Conservation (phyloP, 768 basidiomycete species). For the Erythrobasidium yunnanense region DNA sequence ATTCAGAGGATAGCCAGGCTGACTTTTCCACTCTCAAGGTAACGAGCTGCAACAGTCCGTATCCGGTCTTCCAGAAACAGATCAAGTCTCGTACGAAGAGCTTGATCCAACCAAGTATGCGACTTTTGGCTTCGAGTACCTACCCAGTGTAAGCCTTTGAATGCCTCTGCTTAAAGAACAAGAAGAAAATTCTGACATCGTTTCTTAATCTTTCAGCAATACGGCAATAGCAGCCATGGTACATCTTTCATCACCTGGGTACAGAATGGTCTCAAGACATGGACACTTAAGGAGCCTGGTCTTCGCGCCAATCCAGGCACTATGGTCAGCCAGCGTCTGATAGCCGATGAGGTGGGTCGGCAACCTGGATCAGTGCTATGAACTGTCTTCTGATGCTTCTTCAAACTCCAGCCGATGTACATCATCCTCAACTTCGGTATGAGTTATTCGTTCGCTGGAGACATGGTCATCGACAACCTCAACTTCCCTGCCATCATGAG, state of each 20-base stretch:
- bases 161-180: background rate
- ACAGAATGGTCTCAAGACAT: constrained; percentile 54
- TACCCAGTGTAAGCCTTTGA: constrained; percentile 38
- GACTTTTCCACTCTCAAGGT: too few species aligned
- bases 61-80: constrained; percentile 54
- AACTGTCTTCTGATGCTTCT: background rate
- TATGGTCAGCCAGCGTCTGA: constrained; percentile 55
- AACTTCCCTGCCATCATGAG: constrained; percentile 52
- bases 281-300: constrained; percentile 58
- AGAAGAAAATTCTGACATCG: background rate
- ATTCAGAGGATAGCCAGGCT: too few species aligned
- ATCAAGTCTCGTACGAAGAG: constrained; percentile 52
- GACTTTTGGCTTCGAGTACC: constrained; percentile 61
- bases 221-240: constrained; percentile 51
- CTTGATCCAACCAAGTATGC: background rate
- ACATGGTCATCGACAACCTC: constrained; percentile 56
- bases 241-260: constrained; percentile 86
- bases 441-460: constrained; percentile 32
- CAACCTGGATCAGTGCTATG: background rate
- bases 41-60: constrained; percentile 63
- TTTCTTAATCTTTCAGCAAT: background rate
- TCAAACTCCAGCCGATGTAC: background rate
- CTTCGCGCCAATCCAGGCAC: constrained; percentile 56
- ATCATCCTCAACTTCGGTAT: constrained; percentile 53
- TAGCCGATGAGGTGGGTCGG: constrained; percentile 54